Evolutionary conservation across 192 early-diverging fungal genomes (phyloP).

Genomic region (Backusella mclennaniae): DNA sequence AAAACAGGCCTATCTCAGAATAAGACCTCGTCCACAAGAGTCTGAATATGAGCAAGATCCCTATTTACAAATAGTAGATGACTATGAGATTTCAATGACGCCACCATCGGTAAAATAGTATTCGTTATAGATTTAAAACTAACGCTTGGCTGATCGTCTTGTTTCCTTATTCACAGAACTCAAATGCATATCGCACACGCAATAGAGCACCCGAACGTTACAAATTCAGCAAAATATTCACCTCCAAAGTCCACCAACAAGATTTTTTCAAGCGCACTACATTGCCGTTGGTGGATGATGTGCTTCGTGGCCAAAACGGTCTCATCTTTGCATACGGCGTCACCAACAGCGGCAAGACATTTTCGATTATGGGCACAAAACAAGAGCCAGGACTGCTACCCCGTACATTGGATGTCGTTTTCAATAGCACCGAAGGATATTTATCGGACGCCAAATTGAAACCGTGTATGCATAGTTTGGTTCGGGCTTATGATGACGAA

Average conservation of each 20-base stretch:
- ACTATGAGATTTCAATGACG: constrained; percentile 41
- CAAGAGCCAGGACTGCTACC: constrained; percentile 55
- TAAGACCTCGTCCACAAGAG: constrained; percentile 21
- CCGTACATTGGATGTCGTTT: constrained; percentile 54
- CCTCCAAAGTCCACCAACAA: constrained; percentile 40
- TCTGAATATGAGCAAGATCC: constrained; percentile 11
- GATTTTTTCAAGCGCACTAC: constrained; percentile 59
- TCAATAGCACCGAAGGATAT: constrained; percentile 45
- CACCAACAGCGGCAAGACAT: constrained; percentile 72
- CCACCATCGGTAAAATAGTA: constrained; percentile 34
- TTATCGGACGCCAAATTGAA: constrained; percentile 34
- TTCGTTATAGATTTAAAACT: not conserved
- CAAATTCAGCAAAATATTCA: constrained; percentile 60
- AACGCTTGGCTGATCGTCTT: not conserved
- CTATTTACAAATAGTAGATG: constrained; percentile 39
- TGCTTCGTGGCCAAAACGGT: constrained; percentile 58
- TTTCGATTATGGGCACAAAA: constrained; percentile 57
- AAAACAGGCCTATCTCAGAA: constrained; percentile 33
- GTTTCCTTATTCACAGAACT: not conserved
- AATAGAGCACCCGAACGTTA: constrained; percentile 42
- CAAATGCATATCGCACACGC: constrained; percentile 32
- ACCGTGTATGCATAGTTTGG: constrained; percentile 37
- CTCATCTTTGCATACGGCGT: constrained; percentile 71
- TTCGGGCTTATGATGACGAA: constrained; percentile 23
- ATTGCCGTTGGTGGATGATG: constrained; percentile 52